phyloP scores from a whole-genome alignment of 2,329 filamentous ascomycete species.

The Cladophialophora carrionii region DNA sequence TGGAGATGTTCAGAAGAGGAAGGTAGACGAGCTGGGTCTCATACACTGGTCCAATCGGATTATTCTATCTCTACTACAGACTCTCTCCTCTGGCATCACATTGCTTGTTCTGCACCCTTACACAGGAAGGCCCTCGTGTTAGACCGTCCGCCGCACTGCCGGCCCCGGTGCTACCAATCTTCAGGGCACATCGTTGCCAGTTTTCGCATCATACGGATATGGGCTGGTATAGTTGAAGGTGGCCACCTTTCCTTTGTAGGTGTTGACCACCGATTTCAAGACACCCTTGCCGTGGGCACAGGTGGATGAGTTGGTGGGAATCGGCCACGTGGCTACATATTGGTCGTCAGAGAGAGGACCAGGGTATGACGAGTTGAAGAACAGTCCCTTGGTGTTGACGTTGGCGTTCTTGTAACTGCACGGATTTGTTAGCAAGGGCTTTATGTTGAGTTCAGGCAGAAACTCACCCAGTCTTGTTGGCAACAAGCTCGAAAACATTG shows the following conservation, averaged over 20 bases:
- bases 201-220: conserved; percentile 26
- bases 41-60: neutral
- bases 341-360: conserved; percentile 41
- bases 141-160: neutral
- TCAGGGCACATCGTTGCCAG: conserved; percentile 20
- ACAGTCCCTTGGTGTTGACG: conserved; percentile 49
- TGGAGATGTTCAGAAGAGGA: neutral
- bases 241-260: conserved; percentile 19
- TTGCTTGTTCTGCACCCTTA: neutral
- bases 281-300: conserved; percentile 73
- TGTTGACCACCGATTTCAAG: conserved; percentile 24
- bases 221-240: conserved; percentile 29
- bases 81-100: neutral
- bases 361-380: conserved; percentile 57
- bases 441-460: neutral
- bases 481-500: conserved; percentile 68
- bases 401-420: conserved; percentile 52
- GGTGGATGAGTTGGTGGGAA: conserved; percentile 64
- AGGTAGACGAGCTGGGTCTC: neutral
- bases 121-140: neutral
- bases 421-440: neutral
- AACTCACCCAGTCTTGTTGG: conserved; percentile 55
- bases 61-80: neutral
- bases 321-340: conserved; percentile 36
- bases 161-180: neutral